These are phyloP conservation scores for Lumnitzera racemosa DNA, from an alignment of 345 rosid genomes.

Conservation along the genomic window DNA sequence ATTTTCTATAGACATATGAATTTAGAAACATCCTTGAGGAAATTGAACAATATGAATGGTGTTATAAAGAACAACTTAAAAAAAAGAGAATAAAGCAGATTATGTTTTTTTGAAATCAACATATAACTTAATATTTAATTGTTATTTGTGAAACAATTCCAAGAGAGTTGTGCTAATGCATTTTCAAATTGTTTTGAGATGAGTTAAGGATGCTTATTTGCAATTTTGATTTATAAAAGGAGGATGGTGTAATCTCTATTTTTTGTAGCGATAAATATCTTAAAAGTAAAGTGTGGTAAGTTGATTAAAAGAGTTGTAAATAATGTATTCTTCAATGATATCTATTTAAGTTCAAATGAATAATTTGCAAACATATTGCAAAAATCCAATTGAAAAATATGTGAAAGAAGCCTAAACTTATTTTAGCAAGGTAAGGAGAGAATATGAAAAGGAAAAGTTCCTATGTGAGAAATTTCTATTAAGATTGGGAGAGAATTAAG, in stretches of 20 bases:
- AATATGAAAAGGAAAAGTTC: slow-evolving; percentile 23
- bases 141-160: slow-evolving; percentile 39
- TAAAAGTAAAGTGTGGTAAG: slow-evolving; percentile 24
- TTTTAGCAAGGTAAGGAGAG: slow-evolving; percentile 45
- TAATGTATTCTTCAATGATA: slow-evolving; percentile 41
- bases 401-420: slow-evolving; percentile 27
- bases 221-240: slow-evolving; percentile 20
- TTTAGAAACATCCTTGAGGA: slow-evolving; percentile 31
- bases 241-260: slow-evolving; percentile 15
- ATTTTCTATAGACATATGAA: slow-evolving; percentile 25
- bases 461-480: slow-evolving; percentile 1
- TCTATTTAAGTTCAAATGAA: slow-evolving; percentile 35
- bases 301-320: slow-evolving; percentile 22
- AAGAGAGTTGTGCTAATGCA: slow-evolving; percentile 41
- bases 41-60: slow-evolving; percentile 34
- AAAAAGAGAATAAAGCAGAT: slow-evolving; percentile 40
- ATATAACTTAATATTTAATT: slow-evolving; percentile 23
- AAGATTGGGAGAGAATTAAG: background rate
- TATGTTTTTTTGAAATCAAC: slow-evolving; percentile 31
- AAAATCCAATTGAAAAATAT: slow-evolving; percentile 38
- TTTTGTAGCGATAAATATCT: slow-evolving; percentile 28
- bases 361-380: slow-evolving; percentile 35
- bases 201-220: slow-evolving; percentile 46
- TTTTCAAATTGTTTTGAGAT: slow-evolving; percentile 27
- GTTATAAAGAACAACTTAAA: slow-evolving; percentile 24